These are phyloP conservation scores for Boeremia exigua DNA, from an alignment of 2,329 filamentous ascomycete genomes.

Conservation along the genomic window DNA sequence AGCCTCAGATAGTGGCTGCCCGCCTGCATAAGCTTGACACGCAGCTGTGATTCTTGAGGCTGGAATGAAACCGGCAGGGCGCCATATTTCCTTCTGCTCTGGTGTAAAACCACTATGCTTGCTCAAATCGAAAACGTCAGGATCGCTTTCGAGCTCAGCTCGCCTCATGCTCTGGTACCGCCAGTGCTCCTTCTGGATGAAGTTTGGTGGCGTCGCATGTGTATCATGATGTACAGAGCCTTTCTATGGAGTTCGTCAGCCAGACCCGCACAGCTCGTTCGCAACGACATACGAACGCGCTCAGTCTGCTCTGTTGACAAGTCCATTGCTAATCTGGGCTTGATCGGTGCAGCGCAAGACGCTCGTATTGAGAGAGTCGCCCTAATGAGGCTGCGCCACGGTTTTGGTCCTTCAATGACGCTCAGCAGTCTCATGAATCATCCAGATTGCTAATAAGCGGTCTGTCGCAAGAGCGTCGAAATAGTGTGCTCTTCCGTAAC, in stretches of 20 bases:
- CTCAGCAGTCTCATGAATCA: constrained; percentile 1
- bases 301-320: constrained; percentile 32
- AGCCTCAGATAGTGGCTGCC: constrained; percentile 25
- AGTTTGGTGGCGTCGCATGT: constrained; percentile 44
- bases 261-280: constrained; percentile 23
- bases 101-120: constrained; percentile 39
- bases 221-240: constrained; percentile 45
- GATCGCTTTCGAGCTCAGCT: constrained; percentile 58
- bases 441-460: background rate
- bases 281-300: constrained; percentile 43
- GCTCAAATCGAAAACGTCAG: constrained; percentile 52
- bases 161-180: constrained; percentile 66
- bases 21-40: constrained; percentile 42
- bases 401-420: background rate
- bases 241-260: constrained; percentile 28
- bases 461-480: background rate
- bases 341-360: background rate
- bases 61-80: constrained; percentile 34
- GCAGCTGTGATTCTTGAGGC: constrained; percentile 37
- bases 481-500: background rate
- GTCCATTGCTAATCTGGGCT: constrained; percentile 26
- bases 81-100: constrained; percentile 41
- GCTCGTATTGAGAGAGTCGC: background rate
- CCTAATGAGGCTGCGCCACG: constrained; percentile 4
- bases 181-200: constrained; percentile 46